These are phyloP conservation scores for Berkeleyomyces basicola DNA, from an alignment of 2,329 filamentous ascomycete genomes.

Conservation along the genomic window DNA sequence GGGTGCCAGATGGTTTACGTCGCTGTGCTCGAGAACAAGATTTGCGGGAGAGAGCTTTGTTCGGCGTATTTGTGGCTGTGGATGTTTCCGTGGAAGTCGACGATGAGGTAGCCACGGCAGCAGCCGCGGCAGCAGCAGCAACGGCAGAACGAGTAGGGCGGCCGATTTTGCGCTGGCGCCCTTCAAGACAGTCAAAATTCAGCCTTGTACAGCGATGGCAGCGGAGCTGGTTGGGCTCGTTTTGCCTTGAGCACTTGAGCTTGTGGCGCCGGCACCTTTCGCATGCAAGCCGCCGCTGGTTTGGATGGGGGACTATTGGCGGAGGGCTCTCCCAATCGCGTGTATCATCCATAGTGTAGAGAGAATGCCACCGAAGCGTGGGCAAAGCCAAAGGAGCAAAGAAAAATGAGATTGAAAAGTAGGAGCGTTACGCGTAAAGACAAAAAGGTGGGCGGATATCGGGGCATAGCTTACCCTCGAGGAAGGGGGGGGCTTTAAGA, in stretches of 20 bases:
- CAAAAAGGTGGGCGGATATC: too few relatives aligned
- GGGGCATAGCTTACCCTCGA: too few relatives aligned
- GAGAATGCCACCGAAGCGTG: not conserved
- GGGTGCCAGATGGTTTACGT: conserved; percentile 4
- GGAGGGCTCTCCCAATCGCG: not conserved
- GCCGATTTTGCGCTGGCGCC: conserved; percentile 21
- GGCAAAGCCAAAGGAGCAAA: not conserved
- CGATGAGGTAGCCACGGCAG: not conserved
- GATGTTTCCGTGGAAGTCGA: not conserved
- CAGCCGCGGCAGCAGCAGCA: not conserved
- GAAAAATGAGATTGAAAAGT: not conserved
- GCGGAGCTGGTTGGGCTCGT: conserved; percentile 14
- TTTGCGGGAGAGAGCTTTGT: not conserved
- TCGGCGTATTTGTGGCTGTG: not conserved
- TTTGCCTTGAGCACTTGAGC: conserved; percentile 19
- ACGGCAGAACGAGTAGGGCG: conserved; percentile 18
- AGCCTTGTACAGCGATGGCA: conserved; percentile 20
- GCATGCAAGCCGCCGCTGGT: conserved; percentile 21
- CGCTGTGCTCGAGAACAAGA: not conserved
- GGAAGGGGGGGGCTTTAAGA: too few relatives aligned
- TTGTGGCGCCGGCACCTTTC: conserved; percentile 22
- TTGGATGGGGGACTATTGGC: conserved; percentile 18
- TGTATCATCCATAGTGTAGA: not conserved
- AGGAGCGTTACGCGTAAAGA: too few relatives aligned
- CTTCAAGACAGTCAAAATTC: conserved; percentile 18